Conservation (phyloP, 257 asterid genomes). For the Plantago elongata region DNA sequence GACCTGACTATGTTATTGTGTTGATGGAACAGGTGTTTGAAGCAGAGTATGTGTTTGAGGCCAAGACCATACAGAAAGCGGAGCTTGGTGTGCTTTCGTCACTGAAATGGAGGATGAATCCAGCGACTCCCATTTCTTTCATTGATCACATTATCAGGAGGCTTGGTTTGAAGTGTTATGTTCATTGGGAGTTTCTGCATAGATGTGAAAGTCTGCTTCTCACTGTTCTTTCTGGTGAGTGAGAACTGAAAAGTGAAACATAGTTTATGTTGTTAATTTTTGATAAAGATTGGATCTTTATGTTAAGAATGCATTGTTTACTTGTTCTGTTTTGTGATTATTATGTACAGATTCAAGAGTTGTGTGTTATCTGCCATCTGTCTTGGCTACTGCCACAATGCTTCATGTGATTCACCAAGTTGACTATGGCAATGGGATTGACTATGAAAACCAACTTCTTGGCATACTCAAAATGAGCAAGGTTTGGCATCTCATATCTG, state of each 20-base stretch:
- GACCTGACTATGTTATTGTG: not conserved
- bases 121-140: conserved; percentile 83
- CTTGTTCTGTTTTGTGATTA: not conserved
- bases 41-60: conserved; percentile 57
- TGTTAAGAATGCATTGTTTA: not conserved
- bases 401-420: conserved; percentile 67
- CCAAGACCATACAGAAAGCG: conserved; percentile 79
- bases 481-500: conserved; percentile 33
- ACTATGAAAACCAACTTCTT: conserved; percentile 68
- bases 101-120: conserved; percentile 91
- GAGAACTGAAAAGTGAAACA: conserved; percentile 6
- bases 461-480: conserved; percentile 55
- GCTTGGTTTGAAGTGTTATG: conserved; percentile 51
- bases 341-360: conserved; percentile 59
- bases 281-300: conserved; percentile 18
- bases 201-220: conserved; percentile 63
- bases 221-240: conserved; percentile 57
- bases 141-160: conserved; percentile 71
- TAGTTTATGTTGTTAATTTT: not conserved
- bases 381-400: conserved; percentile 80
- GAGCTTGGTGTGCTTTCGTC: conserved; percentile 79
- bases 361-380: conserved; percentile 58
- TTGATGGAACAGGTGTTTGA: conserved; percentile 45
- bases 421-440: conserved; percentile 46
- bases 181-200: conserved; percentile 58